These are phyloP conservation scores for Cyclocybe aegerita DNA, from an alignment of 768 basidiomycete species.

Conservation along the genomic window DNA sequence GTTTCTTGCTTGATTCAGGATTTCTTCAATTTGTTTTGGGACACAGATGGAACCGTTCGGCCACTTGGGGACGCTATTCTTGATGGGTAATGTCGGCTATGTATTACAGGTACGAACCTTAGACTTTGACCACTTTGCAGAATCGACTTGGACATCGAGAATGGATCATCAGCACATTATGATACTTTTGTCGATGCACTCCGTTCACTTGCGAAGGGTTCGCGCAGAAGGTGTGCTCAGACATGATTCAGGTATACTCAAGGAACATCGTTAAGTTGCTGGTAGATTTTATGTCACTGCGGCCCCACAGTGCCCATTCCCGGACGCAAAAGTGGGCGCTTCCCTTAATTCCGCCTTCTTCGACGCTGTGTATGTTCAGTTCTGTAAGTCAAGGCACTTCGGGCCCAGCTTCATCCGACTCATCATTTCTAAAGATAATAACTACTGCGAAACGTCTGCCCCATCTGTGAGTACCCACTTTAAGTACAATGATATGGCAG, in stretches of 20 bases:
- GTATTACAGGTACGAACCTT: neutral
- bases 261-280: neutral
- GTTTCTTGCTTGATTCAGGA: constrained; percentile 8
- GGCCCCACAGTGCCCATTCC: constrained; percentile 68
- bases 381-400: constrained; percentile 38
- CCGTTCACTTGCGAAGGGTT: constrained; percentile 44
- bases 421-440: constrained; percentile 41
- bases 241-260: neutral
- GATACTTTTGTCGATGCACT: constrained; percentile 53
- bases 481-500: constrained; percentile 11
- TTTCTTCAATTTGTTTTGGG: constrained; percentile 4
- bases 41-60: constrained; percentile 40
- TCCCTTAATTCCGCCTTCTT: constrained; percentile 61
- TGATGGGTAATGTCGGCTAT: constrained; percentile 55
- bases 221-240: constrained; percentile 44
- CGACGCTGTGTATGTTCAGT: constrained; percentile 74
- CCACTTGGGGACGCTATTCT: constrained; percentile 69
- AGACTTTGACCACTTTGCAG: constrained; percentile 21
- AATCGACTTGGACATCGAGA: constrained; percentile 73
- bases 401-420: constrained; percentile 1
- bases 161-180: constrained; percentile 50
- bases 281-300: constrained; percentile 64
- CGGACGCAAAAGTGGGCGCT: constrained; percentile 60
- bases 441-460: constrained; percentile 48
- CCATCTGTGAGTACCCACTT: constrained; percentile 30